Evolutionary conservation across 2,329 filamentous ascomycete genomes (phyloP).

Genomic region (Apiospora phragmitis): DNA sequence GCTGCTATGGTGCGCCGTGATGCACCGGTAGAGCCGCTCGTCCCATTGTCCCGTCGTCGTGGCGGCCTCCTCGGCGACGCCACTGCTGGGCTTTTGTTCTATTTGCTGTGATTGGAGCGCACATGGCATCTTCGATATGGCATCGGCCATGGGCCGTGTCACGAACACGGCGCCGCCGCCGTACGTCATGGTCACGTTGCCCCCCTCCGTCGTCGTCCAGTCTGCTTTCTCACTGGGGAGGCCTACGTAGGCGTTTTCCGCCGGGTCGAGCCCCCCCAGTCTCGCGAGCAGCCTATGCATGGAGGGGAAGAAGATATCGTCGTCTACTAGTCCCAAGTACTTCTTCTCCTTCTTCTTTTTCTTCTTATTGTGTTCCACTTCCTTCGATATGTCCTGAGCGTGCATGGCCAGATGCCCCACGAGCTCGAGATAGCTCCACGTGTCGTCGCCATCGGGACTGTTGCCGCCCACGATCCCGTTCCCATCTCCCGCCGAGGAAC

Average conservation of each 20-base stretch:
- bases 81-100: background rate
- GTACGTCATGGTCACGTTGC: slow-evolving; percentile 39
- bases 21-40: slow-evolving; percentile 41
- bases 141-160: slow-evolving; percentile 35
- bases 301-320: slow-evolving; percentile 48
- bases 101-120: slow-evolving; percentile 22
- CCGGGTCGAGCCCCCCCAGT: slow-evolving; percentile 36
- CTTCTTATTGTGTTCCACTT: slow-evolving; percentile 24
- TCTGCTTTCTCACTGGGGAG: slow-evolving; percentile 45
- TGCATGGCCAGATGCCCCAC: slow-evolving; percentile 35
- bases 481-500: slow-evolving; percentile 24
- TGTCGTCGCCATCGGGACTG: slow-evolving; percentile 27
- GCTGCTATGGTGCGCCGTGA: slow-evolving; percentile 34
- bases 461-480: background rate
- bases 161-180: slow-evolving; percentile 48
- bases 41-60: slow-evolving; percentile 38
- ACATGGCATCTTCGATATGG: slow-evolving; percentile 39
- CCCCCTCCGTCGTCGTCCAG: slow-evolving; percentile 36
- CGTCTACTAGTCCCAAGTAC: slow-evolving; percentile 46
- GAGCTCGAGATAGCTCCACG: slow-evolving; percentile 40
- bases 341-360: slow-evolving; percentile 32
- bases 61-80: slow-evolving; percentile 2
- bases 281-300: slow-evolving; percentile 38
- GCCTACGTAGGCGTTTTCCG: slow-evolving; percentile 40
- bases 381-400: slow-evolving; percentile 32